phyloP scores from a whole-genome alignment of 2,329 filamentous ascomycete species.

The Juglanconis oblonga region DNA sequence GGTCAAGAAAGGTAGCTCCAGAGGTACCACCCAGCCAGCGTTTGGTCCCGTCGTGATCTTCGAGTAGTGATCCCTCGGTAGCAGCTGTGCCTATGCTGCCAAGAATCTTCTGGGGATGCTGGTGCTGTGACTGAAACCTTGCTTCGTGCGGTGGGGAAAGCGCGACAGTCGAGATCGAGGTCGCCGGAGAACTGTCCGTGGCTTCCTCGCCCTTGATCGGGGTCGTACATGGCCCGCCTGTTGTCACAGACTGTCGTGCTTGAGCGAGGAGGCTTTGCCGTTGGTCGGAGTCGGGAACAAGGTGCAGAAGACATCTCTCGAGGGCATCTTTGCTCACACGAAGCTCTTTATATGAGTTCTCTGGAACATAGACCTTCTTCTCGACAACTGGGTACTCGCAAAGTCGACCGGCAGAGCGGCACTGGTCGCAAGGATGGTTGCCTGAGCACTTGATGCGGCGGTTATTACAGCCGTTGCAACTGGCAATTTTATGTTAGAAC shows the following conservation, averaged over 20 bases:
- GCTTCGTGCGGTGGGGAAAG: constrained; percentile 3
- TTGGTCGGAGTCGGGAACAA: constrained; percentile 32
- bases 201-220: neutral
- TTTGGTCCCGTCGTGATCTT: constrained; percentile 41
- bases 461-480: constrained; percentile 52
- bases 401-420: constrained; percentile 35
- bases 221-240: constrained; percentile 21
- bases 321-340: constrained; percentile 36
- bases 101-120: neutral
- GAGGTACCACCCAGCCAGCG: constrained; percentile 49
- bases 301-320: constrained; percentile 36
- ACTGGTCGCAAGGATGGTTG: constrained; percentile 45
- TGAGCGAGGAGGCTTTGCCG: constrained; percentile 31
- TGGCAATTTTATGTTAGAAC: constrained; percentile 22
- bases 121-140: neutral
- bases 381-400: constrained; percentile 45
- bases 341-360: constrained; percentile 40
- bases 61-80: constrained; percentile 39
- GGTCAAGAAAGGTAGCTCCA: constrained; percentile 47
- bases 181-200: constrained; percentile 14
- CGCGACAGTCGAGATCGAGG: constrained; percentile 22
- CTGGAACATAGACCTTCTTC: constrained; percentile 42
- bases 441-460: constrained; percentile 52
- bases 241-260: neutral
- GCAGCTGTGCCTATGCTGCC: neutral